A percentile compares a stretch with the other conserved stretches of the same genome.
Evolutionary conservation across 345 rosid species (phyloP).

Genomic region (Salix dunnii): DNA sequence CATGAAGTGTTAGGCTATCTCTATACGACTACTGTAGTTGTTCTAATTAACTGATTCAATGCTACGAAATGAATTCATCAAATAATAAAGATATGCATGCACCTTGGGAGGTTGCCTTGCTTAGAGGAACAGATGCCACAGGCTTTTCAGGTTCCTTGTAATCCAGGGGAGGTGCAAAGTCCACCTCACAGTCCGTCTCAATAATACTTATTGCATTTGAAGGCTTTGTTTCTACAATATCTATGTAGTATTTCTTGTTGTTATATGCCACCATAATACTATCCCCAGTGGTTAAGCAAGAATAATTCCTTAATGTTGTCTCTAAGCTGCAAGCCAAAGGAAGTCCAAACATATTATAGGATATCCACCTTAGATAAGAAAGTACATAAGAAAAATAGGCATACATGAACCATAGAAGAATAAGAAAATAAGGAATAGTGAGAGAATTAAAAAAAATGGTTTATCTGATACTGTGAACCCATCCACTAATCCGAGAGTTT

Average conservation of each 20-base stretch:
- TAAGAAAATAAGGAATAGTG: not conserved
- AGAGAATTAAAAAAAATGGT: not conserved
- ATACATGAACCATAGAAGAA: not conserved
- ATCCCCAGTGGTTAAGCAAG: conserved; percentile 95
- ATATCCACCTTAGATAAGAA: not conserved
- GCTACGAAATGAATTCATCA: not conserved
- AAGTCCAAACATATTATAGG: not conserved
- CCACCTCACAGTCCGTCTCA: conserved; percentile 99
- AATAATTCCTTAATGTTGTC: conserved; percentile 91
- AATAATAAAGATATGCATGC: not conserved
- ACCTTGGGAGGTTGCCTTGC: conserved; percentile 70
- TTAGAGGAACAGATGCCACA: conserved; percentile 32
- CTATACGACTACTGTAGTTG: not conserved
- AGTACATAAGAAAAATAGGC: not conserved
- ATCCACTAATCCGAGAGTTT: not conserved
- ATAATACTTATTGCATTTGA: conserved; percentile 90
- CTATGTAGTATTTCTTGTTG: conserved; percentile 94
- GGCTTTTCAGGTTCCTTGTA: conserved; percentile 94
- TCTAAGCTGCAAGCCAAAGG: conserved; percentile 62
- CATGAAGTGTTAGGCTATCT: not conserved
- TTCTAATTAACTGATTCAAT: not conserved
- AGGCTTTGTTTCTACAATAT: conserved; percentile 90
- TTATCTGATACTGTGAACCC: not conserved
- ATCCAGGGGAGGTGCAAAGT: conserved; percentile 97
- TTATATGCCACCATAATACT: conserved; percentile 99